phyloP scores from a whole-genome alignment of 2,329 filamentous ascomycete species.

The Chaetomium strumarium region DNA sequence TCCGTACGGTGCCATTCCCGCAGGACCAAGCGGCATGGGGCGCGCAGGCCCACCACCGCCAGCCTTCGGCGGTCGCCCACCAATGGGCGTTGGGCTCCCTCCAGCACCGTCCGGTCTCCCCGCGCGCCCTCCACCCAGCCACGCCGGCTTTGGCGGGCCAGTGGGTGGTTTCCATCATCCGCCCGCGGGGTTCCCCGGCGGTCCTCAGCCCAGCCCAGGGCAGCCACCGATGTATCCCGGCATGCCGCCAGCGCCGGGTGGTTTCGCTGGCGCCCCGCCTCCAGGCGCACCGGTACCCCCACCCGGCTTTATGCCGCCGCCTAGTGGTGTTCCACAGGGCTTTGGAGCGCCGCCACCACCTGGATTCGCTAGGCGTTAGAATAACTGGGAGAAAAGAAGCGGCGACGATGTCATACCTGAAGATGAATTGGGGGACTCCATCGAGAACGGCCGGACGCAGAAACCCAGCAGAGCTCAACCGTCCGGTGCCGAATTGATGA shows the following conservation, averaged over 20 bases:
- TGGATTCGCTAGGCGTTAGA: constrained; percentile 26
- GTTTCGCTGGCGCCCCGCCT: constrained; percentile 28
- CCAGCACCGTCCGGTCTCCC: constrained; percentile 47
- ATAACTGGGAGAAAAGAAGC: background rate
- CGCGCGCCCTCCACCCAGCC: constrained; percentile 43
- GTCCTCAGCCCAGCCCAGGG: background rate
- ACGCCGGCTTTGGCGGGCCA: constrained; percentile 40
- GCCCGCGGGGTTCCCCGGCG: constrained; percentile 31
- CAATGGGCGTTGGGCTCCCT: constrained; percentile 31
- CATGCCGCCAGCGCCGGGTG: constrained; percentile 16
- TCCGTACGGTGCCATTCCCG: constrained; percentile 15
- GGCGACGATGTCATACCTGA: no score
- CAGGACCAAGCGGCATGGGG: constrained; percentile 23
- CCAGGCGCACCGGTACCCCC: constrained; percentile 29
- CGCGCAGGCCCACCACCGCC: constrained; percentile 14
- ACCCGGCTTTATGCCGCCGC: constrained; percentile 41
- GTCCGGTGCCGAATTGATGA: background rate
- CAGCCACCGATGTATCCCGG: constrained; percentile 26
- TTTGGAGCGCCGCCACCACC: constrained; percentile 25
- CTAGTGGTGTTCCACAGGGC: constrained; percentile 29
- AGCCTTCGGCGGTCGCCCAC: constrained; percentile 13
- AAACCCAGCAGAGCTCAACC: background rate
- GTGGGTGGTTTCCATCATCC: constrained; percentile 41
- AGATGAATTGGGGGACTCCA: background rate
- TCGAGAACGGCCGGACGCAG: background rate